phyloP scores from a whole-genome alignment of 140 eudicot genomes.

The Cichorium intybus region DNA sequence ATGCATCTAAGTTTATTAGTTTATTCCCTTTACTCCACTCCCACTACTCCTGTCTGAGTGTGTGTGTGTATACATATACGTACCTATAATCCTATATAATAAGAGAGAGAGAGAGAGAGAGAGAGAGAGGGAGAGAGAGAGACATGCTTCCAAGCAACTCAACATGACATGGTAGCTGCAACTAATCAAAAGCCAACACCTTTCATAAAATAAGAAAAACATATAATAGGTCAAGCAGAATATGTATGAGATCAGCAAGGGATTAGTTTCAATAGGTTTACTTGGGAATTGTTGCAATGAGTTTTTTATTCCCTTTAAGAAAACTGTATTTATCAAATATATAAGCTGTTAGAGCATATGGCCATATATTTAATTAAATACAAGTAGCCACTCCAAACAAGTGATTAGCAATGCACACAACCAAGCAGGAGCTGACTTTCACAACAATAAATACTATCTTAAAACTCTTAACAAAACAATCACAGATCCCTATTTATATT shows the following conservation, averaged over 20 bases:
- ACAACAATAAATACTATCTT: constrained; percentile 13
- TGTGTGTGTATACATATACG: constrained; percentile 7
- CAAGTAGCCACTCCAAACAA: constrained; percentile 30
- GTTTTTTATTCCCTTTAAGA: not conserved
- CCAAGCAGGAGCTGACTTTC: constrained; percentile 37
- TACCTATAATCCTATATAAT: constrained; percentile 6
- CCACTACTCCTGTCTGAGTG: constrained; percentile 34
- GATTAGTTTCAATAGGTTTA: not conserved
- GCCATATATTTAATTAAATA: constrained; percentile 10
- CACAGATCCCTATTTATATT: not conserved
- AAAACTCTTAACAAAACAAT: constrained; percentile 16
- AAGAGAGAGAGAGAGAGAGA: constrained; percentile 1
- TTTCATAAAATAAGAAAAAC: constrained; percentile 10
- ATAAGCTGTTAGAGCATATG: constrained; percentile 22
- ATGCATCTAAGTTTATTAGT: constrained; percentile 21
- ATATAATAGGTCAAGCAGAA: constrained; percentile 11
- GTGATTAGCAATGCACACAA: constrained; percentile 25
- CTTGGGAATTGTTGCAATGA: constrained; percentile 6
- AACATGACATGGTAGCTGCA: constrained; percentile 52
- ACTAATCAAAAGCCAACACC: constrained; percentile 28
- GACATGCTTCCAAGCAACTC: constrained; percentile 57
- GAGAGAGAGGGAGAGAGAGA: constrained; percentile 19
- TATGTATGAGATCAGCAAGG: not conserved
- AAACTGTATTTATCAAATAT: constrained; percentile 13
- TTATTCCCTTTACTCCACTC: constrained; percentile 33